phyloP scores from a whole-genome alignment of 176 grass and related monocot genomes.

The Rhipidocladum racemiflorum region DNA sequence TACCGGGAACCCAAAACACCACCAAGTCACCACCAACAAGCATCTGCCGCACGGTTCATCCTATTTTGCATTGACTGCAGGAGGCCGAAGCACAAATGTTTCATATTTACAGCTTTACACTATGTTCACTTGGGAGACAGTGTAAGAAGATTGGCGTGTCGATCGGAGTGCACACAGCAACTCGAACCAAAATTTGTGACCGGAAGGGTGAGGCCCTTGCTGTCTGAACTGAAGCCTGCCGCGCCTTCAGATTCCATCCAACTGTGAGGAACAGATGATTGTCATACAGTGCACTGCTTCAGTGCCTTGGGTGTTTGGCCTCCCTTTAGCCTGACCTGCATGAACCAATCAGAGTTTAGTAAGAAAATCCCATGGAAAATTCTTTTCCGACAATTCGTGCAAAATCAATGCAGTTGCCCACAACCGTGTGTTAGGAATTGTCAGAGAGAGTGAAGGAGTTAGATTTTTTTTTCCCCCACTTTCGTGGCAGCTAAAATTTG shows the following conservation, averaged over 20 bases:
- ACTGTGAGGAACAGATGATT: neutral
- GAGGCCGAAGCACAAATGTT: constrained; percentile 54
- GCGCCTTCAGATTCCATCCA: constrained; percentile 9
- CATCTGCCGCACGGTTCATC: constrained; percentile 49
- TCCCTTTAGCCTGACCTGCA: constrained; percentile 51
- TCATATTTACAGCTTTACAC: constrained; percentile 30
- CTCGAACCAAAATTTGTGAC: constrained; percentile 42
- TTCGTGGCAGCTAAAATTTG: constrained; percentile 29
- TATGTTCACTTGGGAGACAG: neutral
- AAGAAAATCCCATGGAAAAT: neutral
- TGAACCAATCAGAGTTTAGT: neutral
- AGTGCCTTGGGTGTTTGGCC: constrained; percentile 45
- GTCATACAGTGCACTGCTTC: constrained; percentile 50
- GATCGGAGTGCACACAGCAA: constrained; percentile 20
- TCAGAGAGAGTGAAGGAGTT: neutral
- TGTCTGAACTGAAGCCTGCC: neutral
- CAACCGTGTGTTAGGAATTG: neutral
- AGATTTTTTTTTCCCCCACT: neutral
- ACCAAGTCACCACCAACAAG: neutral
- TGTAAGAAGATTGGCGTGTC: neutral
- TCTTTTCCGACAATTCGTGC: too few species aligned
- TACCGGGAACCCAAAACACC: neutral
- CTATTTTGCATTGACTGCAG: constrained; percentile 32
- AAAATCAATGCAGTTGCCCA: neutral
- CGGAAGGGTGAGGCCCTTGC: neutral